A percentile compares a stretch with the other conserved stretches of the same genome.
These are phyloP conservation scores for Pythium chondricola DNA, from an alignment of 352 stramenopile species.

Conservation along the genomic window DNA sequence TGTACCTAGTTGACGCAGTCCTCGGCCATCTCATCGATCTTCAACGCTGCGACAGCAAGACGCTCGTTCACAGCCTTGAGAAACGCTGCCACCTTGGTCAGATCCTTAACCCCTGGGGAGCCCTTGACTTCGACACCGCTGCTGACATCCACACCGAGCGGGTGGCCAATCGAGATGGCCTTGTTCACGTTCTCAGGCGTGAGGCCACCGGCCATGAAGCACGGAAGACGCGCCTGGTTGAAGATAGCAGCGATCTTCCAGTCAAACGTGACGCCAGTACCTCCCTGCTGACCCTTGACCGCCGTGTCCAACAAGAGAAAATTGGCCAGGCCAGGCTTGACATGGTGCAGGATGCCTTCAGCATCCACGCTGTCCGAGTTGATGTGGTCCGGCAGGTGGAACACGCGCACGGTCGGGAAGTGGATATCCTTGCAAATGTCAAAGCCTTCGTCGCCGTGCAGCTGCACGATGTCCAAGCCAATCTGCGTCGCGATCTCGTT, in stretches of 20 bases:
- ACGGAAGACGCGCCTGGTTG: conserved; percentile 86
- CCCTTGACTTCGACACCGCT: conserved; percentile 91
- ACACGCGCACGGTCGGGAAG: conserved; percentile 90
- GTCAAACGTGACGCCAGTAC: conserved; percentile 95
- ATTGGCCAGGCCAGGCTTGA: conserved; percentile 61
- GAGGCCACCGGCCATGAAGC: conserved; percentile 96
- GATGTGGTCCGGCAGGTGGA: conserved; percentile 88
- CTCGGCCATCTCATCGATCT: conserved; percentile 51
- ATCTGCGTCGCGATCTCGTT: conserved; percentile 82
- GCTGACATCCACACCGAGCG: conserved; percentile 95
- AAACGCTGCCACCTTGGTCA: conserved; percentile 49
- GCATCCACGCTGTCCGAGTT: conserved; percentile 67
- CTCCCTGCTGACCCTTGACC: conserved; percentile 90
- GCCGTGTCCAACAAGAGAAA: conserved; percentile 95
- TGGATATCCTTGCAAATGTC: conserved; percentile 73
- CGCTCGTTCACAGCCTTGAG: conserved; percentile 61
- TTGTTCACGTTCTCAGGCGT: conserved; percentile 92
- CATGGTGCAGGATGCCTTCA: conserved; percentile 63
- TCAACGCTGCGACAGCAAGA: conserved; percentile 42
- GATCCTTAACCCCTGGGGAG: conserved; percentile 57
- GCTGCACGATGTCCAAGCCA: conserved; percentile 96
- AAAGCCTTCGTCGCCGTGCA: conserved; percentile 96
- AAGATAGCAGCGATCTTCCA: conserved; percentile 92
- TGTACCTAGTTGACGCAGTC: conserved; percentile 22
- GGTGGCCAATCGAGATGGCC: conserved; percentile 68